Evolutionary conservation across 140 eudicot genomes (phyloP), one percentile per base, ranked within the genome.

Genomic region (Ambrosia hybrid): DNA sequence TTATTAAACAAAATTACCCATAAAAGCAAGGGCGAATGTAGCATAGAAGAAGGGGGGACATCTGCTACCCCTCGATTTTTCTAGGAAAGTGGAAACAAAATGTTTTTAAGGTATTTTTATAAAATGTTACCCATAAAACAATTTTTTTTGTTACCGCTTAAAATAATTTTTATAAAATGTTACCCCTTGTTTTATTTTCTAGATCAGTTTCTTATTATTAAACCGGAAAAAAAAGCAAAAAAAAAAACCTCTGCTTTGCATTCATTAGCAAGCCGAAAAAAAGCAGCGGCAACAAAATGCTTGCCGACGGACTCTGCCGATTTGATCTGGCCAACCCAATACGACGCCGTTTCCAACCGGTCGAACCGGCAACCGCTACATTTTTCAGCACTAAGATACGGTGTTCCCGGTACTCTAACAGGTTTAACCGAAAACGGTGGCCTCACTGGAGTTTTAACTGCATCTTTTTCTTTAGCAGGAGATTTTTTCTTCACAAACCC

Each of bases 301-400:
- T 89, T 89, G 57, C 85, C 80, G 4, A 80, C 91, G 9, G 88
- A 58, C 81, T 89, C 96, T 0, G 96, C 85, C 52, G 83, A 57
- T 38, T 74, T 87, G 73, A 89, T 89, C 80, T 86, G 93, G 33
- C 83, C 77, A 0, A 84, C 79, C 96, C 94, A 89, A 62, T 86
- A 87, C 14, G 91, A 71, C 2, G 96, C 79, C 3, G 94, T 87
- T 80, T 89, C 91, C 10, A 89, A 79, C 81, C 78, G 76, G 62
- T 89, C 94, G 48, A 78, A 83, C 76, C 83, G 68, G 71, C 96
- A 89, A 67, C 83, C 74, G 85, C 84, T 87, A 78, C 96, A 89
- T 62, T 68, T 83, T 78, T 81, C 88, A 6, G 91, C 93, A 70
- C 81, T 89, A 11, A 70, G 76, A 58, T 80, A 86, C 46, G 94